Evolutionary conservation across 441 rosid genomes (phyloP).

Genomic region (Populus hybrid): DNA sequence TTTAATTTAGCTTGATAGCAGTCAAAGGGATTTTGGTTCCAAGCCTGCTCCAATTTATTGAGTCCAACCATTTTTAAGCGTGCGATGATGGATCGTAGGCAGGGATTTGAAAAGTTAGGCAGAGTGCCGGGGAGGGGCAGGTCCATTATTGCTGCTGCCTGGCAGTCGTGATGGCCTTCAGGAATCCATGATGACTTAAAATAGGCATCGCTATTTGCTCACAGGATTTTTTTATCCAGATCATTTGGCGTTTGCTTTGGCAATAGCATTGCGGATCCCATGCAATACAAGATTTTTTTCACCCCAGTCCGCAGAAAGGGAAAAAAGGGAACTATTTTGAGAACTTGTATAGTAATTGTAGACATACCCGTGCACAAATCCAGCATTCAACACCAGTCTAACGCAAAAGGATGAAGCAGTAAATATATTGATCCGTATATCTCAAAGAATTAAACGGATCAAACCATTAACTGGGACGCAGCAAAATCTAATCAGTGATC

Average conservation of each 20-base stretch:
- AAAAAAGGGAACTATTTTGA: background rate
- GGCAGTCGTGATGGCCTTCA: too few species aligned
- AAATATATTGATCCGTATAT: background rate
- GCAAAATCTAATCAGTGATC: background rate
- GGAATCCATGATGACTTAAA: too few species aligned
- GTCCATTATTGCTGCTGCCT: too few species aligned
- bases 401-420: background rate
- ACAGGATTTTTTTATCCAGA: too few species aligned
- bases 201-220: too few species aligned
- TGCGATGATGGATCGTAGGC: background rate
- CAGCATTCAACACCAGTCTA: background rate
- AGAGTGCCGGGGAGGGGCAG: too few species aligned
- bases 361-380: background rate
- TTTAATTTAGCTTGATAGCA: background rate
- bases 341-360: background rate
- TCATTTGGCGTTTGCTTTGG: too few species aligned
- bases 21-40: background rate
- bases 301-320: background rate
- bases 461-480: background rate
- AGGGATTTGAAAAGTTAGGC: too few species aligned
- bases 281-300: too few species aligned
- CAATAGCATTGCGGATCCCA: too few species aligned
- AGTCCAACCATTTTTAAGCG: background rate
- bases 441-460: background rate
- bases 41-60: background rate